These are phyloP conservation scores for Mortierella sp. DNA, from an alignment of 371 early-diverging fungal genomes.

Conservation along the genomic window DNA sequence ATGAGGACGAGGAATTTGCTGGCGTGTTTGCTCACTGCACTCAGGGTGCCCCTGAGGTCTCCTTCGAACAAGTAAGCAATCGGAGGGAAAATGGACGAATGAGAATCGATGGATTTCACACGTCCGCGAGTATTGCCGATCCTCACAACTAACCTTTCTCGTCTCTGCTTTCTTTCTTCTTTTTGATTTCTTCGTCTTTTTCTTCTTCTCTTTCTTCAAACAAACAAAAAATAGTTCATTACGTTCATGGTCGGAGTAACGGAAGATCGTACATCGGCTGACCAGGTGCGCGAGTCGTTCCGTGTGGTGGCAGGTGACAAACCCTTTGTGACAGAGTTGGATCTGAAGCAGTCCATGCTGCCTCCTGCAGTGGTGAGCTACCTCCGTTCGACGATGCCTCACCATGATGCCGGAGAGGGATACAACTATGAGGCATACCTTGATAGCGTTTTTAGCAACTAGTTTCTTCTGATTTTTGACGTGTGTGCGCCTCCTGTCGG, in stretches of 20 bases:
- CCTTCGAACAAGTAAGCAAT: constrained; percentile 81
- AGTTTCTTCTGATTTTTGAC: not conserved
- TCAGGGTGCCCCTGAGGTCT: constrained; percentile 70
- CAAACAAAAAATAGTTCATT: constrained; percentile 75
- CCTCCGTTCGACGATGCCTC: constrained; percentile 82
- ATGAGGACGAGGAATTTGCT: constrained; percentile 81
- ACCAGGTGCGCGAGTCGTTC: constrained; percentile 91
- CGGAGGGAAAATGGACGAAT: not conserved
- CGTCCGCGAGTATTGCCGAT: not conserved
- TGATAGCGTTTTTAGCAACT: constrained; percentile 70
- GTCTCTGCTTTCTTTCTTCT: not conserved
- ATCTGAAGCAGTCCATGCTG: constrained; percentile 77
- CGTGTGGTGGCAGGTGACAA: constrained; percentile 88
- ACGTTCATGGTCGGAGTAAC: constrained; percentile 88
- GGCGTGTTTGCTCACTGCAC: constrained; percentile 75
- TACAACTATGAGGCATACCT: constrained; percentile 83
- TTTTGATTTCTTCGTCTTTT: not conserved
- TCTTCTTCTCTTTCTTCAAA: not conserved
- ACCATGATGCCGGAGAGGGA: constrained; percentile 63
- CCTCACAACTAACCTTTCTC: not conserved
- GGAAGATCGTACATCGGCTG: constrained; percentile 92
- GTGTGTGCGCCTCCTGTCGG: not conserved
- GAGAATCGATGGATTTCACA: not conserved
- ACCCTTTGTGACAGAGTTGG: constrained; percentile 82
- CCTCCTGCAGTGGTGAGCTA: constrained; percentile 79